Base-by-base conservation (phyloP, 345 rosid species). In the Eucalyptus leucophloia region DNA sequence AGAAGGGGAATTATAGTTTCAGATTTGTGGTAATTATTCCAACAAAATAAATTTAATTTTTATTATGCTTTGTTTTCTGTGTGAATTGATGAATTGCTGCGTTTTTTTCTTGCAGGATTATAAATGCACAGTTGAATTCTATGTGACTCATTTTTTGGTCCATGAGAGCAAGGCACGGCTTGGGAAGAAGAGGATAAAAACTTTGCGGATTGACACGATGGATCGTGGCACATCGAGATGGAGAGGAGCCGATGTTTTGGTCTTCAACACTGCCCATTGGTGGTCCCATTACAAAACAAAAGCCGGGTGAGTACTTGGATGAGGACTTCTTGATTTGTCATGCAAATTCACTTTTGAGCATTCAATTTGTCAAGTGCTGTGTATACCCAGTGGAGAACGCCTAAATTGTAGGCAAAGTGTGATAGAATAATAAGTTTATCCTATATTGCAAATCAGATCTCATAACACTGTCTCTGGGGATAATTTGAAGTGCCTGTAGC, bases 261-360 rank as follows among this genome's bases (percentile, higher is more conserved):
- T 98, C 90, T 97, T 98, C 92, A 98, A 98, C 93, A 94, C 99
- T 69, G 99, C 98, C 42, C 99, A 97, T 92, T 98, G 99, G 99
- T 98, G 99, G 99, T 93, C 98, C 56, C 99, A 98, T 92, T 93
- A 91, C 94, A 98, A 98, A 91, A 98, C 99, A 80, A 95, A 96
- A 93, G 94, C 98, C 8, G 99, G 99, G 99, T 98, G 67, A 92
- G 96, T 92, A 40, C 47, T 44, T 77, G 26, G 85, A 77, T 77
- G 85, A 40, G 47, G 30, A 21, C 85, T 77, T 77, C 9, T 77
- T 77, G 47, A 77, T 77, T 77, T 40, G 83, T 77, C 16, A 40
- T 40, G 85, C 47, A 12, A 77, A 37, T 40, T 77, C 30, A 37
- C 28, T 40, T 77, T 40, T 7, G 47, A 40, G 30, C 47, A 21